phyloP scores from a whole-genome alignment of 225 moss, liverwort and hornwort species.

The Thuidium tamariscinum region DNA sequence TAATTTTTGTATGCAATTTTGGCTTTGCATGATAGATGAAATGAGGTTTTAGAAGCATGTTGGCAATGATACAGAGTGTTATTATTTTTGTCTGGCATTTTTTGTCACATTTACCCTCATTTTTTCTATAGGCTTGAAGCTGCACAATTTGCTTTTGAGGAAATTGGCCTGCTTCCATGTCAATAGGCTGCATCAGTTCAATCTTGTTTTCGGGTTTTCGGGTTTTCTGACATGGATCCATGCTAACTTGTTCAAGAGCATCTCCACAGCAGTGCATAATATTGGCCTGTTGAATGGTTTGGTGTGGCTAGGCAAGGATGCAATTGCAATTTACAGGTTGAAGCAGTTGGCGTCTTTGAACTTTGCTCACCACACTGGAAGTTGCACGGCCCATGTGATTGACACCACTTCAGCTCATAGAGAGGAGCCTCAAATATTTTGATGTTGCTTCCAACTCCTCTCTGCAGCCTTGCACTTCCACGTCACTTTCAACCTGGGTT shows the following conservation, averaged over 20 bases:
- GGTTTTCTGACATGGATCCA: background rate
- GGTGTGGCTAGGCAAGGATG: rapidly evolving
- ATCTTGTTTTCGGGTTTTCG: background rate
- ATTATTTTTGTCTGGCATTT: too few species aligned
- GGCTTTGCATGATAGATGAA: too few species aligned
- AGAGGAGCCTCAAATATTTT: rapidly evolving
- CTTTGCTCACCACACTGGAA: background rate
- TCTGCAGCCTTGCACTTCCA: rapidly evolving
- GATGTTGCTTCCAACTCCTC: background rate
- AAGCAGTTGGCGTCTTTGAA: background rate
- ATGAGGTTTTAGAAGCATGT: too few species aligned
- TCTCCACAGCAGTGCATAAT: background rate
- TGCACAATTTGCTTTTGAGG: too few species aligned
- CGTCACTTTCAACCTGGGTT: rapidly evolving
- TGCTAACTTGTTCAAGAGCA: background rate
- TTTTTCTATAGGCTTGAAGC: too few species aligned
- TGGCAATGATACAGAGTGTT: too few species aligned
- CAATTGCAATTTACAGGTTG: rapidly evolving
- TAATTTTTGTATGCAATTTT: too few species aligned
- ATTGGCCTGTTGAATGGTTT: background rate
- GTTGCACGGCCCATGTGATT: rapidly evolving
- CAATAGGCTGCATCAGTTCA: background rate
- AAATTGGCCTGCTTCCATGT: too few species aligned
- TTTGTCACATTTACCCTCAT: too few species aligned
- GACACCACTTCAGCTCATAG: rapidly evolving